Percentiles rank a stretch among this genome's conserved stretches.
These are phyloP conservation scores for Diaporthe capsici DNA, from an alignment of 2,329 filamentous ascomycete genomes.

Conservation along the genomic window DNA sequence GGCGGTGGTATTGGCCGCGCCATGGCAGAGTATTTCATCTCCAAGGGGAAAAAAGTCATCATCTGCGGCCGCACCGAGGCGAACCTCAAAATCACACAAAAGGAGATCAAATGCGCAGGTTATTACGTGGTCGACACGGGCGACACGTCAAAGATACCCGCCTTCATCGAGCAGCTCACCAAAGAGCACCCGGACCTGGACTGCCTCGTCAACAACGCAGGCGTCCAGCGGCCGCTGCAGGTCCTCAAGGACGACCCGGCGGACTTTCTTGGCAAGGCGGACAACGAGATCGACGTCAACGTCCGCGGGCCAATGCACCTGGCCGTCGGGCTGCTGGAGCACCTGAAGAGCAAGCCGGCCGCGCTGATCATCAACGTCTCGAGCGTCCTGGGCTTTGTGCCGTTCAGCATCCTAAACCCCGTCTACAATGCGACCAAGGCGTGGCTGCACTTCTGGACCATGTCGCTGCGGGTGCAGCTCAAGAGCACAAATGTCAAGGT, in stretches of 20 bases:
- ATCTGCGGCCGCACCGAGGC: constrained; percentile 68
- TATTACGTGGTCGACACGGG: constrained; percentile 69
- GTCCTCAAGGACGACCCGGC: constrained; percentile 54
- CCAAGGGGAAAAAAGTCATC: constrained; percentile 63
- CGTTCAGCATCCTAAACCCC: constrained; percentile 67
- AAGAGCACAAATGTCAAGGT: constrained; percentile 59
- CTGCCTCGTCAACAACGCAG: constrained; percentile 72
- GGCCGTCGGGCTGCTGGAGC: constrained; percentile 61
- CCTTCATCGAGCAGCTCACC: constrained; percentile 61
- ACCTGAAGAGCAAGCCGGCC: constrained; percentile 59
- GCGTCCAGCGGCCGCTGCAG: constrained; percentile 68
- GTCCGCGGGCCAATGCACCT: constrained; percentile 72
- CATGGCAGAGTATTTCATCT: constrained; percentile 61
- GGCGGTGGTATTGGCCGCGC: constrained; percentile 66
- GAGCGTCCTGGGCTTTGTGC: constrained; percentile 66
- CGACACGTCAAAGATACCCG: constrained; percentile 57
- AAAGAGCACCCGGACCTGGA: constrained; percentile 67
- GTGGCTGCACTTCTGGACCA: constrained; percentile 69
- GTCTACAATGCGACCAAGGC: constrained; percentile 73
- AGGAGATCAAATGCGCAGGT: constrained; percentile 59
- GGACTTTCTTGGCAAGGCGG: constrained; percentile 64
- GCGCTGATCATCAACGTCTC: constrained; percentile 68
- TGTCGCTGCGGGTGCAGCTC: constrained; percentile 68
- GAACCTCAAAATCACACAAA: constrained; percentile 60
- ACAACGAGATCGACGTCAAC: constrained; percentile 71